Percentiles rank a stretch among this genome's conserved stretches.
phyloP scores from a whole-genome alignment of 805 yeast genomes.

The Candida michaelii region DNA sequence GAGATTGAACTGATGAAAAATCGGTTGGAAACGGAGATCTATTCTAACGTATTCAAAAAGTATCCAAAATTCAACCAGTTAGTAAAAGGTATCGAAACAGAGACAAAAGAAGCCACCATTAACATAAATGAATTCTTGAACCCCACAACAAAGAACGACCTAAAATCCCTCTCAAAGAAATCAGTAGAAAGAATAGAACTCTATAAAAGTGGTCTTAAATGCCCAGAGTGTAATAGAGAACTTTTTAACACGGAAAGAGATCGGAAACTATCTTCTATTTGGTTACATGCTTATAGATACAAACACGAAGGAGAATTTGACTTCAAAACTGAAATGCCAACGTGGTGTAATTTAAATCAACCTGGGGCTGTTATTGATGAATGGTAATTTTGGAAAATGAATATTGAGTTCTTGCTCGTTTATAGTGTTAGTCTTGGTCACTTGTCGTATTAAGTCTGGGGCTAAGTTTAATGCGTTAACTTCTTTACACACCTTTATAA shows the following conservation, averaged over 20 bases:
- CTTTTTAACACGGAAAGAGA: constrained; percentile 30
- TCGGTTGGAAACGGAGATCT: constrained; percentile 24
- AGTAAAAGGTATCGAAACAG: too few species aligned
- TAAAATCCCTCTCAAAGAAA: constrained; percentile 25
- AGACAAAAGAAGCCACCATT: background rate
- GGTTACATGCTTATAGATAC: constrained; percentile 46
- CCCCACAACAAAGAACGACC: constrained; percentile 7
- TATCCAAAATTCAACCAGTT: constrained; percentile 5
- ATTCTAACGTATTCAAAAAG: constrained; percentile 18
- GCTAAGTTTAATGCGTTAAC: constrained; percentile 3
- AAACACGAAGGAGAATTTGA: constrained; percentile 22
- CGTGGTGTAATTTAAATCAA: constrained; percentile 34
- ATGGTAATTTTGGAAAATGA: constrained; percentile 26
- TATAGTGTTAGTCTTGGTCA: constrained; percentile 13
- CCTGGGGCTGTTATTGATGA: constrained; percentile 10
- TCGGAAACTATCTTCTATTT: constrained; percentile 29
- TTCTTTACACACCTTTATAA: constrained; percentile 1
- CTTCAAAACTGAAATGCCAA: constrained; percentile 46
- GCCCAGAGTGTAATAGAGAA: constrained; percentile 34
- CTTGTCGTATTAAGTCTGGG: background rate
- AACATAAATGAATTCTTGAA: constrained; percentile 6
- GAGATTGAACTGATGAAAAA: constrained; percentile 19
- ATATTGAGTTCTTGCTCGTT: constrained; percentile 18
- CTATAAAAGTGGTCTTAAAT: constrained; percentile 26
- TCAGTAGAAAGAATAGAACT: constrained; percentile 24